These are phyloP conservation scores for Boletus barrowsii DNA, from an alignment of 768 basidiomycete species.

Conservation along the genomic window DNA sequence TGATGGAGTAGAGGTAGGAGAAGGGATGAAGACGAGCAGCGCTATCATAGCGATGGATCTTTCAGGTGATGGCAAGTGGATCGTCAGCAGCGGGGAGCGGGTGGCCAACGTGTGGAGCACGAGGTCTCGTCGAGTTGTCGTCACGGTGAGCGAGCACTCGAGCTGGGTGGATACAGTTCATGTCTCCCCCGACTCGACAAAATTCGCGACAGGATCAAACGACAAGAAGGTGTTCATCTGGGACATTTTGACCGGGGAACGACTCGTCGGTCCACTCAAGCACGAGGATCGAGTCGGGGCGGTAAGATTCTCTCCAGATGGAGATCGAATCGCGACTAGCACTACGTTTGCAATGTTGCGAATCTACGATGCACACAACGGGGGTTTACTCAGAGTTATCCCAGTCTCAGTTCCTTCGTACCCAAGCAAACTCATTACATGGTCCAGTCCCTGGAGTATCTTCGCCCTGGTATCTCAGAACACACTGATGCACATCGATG, in stretches of 20 bases:
- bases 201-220: conserved; percentile 1
- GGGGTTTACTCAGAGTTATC: neutral
- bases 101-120: neutral
- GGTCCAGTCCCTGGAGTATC: neutral
- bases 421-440: neutral
- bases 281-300: neutral
- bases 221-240: conserved; percentile 3
- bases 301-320: conserved; percentile 12
- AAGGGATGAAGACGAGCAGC: neutral
- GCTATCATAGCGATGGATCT: neutral
- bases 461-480: neutral
- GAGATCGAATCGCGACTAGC: neutral
- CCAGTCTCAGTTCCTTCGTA: neutral
- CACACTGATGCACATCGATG: neutral
- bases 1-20: neutral
- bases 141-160: neutral
- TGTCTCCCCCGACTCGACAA: conserved; percentile 7
- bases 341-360: neutral
- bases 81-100: neutral
- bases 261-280: conserved; percentile 6
- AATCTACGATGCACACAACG: neutral
- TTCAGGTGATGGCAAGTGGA: neutral
- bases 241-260: conserved; percentile 2
- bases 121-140: neutral
- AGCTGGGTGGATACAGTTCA: neutral